Conservation (phyloP, 148 eudicot species). For the Diospyros kaki region DNA sequence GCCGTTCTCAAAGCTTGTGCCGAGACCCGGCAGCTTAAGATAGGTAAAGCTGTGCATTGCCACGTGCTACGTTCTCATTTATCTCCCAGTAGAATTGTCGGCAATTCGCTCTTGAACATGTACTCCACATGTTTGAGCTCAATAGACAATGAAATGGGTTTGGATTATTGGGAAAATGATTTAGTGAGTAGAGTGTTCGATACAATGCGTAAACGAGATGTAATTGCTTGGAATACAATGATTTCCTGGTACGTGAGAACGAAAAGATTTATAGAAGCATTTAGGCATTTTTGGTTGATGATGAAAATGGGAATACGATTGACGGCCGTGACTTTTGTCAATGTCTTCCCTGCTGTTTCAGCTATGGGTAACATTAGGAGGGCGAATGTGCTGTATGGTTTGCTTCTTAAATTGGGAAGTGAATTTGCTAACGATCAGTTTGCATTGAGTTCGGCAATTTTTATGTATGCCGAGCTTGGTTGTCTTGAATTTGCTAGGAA, state of each 20-base stretch:
- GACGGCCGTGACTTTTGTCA: slow-evolving; percentile 74
- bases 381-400: slow-evolving; percentile 61
- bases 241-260: slow-evolving; percentile 66
- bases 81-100: slow-evolving; percentile 68
- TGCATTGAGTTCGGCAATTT: slow-evolving; percentile 69
- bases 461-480: slow-evolving; percentile 77
- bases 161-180: slow-evolving; percentile 29
- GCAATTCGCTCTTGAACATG: slow-evolving; percentile 83
- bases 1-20: slow-evolving; percentile 90
- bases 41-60: slow-evolving; percentile 82
- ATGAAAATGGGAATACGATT: slow-evolving; percentile 56
- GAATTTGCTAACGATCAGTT: slow-evolving; percentile 53
- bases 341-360: slow-evolving; percentile 70
- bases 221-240: slow-evolving; percentile 71
- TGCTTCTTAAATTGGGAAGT: slow-evolving; percentile 60
- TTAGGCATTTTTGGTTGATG: slow-evolving; percentile 64
- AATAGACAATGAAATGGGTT: not conserved
- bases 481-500: slow-evolving; percentile 48
- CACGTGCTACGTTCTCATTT: slow-evolving; percentile 55
- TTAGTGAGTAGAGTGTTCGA: slow-evolving; percentile 55
- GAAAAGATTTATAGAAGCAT: slow-evolving; percentile 46
- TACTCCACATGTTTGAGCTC: slow-evolving; percentile 52
- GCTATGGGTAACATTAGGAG: slow-evolving; percentile 26
- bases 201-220: slow-evolving; percentile 58
- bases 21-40: slow-evolving; percentile 37